These are phyloP conservation scores for Tephrocybe sp. DNA, from an alignment of 768 basidiomycete species.

Conservation along the genomic window DNA sequence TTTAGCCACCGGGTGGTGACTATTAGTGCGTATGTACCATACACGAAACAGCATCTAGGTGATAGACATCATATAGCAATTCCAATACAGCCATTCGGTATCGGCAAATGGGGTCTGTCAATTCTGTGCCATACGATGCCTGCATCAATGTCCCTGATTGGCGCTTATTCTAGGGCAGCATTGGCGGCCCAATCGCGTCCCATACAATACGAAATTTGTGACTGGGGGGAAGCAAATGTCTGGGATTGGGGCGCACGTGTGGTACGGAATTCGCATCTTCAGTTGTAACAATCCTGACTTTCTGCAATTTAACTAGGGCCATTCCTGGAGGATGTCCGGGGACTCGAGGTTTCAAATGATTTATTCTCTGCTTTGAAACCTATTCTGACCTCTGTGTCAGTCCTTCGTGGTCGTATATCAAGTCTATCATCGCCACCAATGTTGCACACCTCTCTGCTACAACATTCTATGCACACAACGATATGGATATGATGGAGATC, in stretches of 20 bases:
- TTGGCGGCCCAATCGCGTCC: conserved; percentile 43
- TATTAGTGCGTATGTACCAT: conserved; percentile 43
- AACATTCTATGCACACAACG: conserved; percentile 51
- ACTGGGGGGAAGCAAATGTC: conserved; percentile 55
- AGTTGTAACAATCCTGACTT: background rate
- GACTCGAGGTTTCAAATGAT: conserved; percentile 39
- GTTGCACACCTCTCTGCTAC: conserved; percentile 39
- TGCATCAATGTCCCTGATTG: no score
- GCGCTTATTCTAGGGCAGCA: conserved; percentile 38
- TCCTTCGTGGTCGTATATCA: conserved; percentile 47
- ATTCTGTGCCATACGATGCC: no score
- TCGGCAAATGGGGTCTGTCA: conserved; percentile 55
- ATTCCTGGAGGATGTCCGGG: conserved; percentile 55
- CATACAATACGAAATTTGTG: conserved; percentile 50
- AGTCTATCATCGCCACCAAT: conserved; percentile 42
- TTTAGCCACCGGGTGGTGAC: conserved; percentile 34
- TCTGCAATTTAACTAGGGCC: conserved; percentile 34
- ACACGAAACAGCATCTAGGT: background rate
- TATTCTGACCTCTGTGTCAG: conserved; percentile 26
- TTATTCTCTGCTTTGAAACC: background rate
- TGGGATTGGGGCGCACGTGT: conserved; percentile 62
- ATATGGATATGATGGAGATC: conserved; percentile 62
- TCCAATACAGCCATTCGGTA: conserved; percentile 60
- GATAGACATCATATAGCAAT: conserved; percentile 31
- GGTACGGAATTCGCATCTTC: conserved; percentile 25